Evolutionary conservation across 768 basidiomycete genomes (phyloP).

Genomic region (Panus rudis): DNA sequence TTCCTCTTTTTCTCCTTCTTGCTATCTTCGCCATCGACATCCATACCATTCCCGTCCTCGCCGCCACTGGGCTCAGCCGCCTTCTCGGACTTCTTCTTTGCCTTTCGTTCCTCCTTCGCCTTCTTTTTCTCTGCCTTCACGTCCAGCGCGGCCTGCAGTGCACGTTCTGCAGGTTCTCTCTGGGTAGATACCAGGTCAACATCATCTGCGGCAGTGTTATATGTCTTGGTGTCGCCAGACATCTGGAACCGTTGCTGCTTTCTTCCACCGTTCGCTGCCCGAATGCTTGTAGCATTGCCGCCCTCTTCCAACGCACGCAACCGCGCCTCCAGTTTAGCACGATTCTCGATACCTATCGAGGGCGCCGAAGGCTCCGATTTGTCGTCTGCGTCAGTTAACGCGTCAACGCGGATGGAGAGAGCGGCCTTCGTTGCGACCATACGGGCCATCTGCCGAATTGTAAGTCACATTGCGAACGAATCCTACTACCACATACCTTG

Average conservation of each 20-base stretch:
- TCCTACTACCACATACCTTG: slow-evolving; percentile 47
- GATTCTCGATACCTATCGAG: slow-evolving; percentile 87
- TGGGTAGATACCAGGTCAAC: slow-evolving; percentile 83
- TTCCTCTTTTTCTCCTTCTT: slow-evolving; percentile 41
- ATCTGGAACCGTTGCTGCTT: slow-evolving; percentile 72
- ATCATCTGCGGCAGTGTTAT: slow-evolving; percentile 82
- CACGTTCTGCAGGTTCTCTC: slow-evolving; percentile 68
- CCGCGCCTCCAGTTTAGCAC: slow-evolving; percentile 92
- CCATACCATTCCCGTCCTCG: slow-evolving; percentile 32
- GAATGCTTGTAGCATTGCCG: slow-evolving; percentile 63
- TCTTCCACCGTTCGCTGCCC: slow-evolving; percentile 31
- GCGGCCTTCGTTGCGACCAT: slow-evolving; percentile 99
- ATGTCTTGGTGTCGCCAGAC: slow-evolving; percentile 69
- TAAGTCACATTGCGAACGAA: neutral
- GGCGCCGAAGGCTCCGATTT: slow-evolving; percentile 80
- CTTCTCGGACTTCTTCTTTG: slow-evolving; percentile 52
- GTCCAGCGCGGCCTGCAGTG: slow-evolving; percentile 67
- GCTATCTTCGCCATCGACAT: slow-evolving; percentile 32
- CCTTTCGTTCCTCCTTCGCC: slow-evolving; percentile 70
- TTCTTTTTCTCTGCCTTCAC: slow-evolving; percentile 84
- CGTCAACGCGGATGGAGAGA: slow-evolving; percentile 95
- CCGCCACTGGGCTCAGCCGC: slow-evolving; percentile 34
- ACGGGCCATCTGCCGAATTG: slow-evolving; percentile 75
- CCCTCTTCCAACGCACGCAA: slow-evolving; percentile 84
- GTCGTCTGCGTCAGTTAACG: slow-evolving; percentile 85